Conservation (phyloP, 192 early-diverging fungal genomes). For the Backusella luteola region DNA sequence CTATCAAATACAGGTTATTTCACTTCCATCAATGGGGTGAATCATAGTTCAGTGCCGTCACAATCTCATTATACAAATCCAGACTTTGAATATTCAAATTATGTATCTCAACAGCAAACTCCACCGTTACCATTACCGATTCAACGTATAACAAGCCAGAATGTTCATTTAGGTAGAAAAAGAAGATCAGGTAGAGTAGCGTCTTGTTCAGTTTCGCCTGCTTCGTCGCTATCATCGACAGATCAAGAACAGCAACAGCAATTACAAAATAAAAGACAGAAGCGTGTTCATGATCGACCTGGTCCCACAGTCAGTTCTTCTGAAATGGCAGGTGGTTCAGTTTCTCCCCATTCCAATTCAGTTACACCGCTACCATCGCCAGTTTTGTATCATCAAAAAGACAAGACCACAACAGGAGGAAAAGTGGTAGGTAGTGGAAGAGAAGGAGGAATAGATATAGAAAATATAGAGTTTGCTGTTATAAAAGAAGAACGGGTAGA, state of each 20-base stretch:
- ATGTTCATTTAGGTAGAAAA: neutral
- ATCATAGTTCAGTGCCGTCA: neutral
- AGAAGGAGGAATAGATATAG: neutral
- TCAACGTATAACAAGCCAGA: neutral
- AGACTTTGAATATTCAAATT: neutral
- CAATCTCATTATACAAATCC: neutral
- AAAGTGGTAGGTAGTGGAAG: neutral
- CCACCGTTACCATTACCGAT: neutral
- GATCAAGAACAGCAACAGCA: neutral
- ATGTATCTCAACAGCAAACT: neutral
- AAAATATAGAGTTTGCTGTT: neutral
- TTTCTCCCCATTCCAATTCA: neutral
- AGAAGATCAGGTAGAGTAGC: neutral
- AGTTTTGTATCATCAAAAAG: neutral
- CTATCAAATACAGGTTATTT: neutral
- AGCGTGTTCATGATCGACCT: neutral
- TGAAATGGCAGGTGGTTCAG: neutral
- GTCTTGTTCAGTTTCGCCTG: neutral
- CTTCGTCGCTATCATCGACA: neutral
- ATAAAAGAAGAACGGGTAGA: neutral
- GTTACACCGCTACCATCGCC: neutral
- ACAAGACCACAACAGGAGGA: neutral
- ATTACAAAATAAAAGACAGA: neutral
- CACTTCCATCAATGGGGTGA: neutral
- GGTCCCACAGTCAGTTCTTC: neutral